Conservation (phyloP, 2,329 filamentous ascomycete genomes). For the Epichloe sylvatica region DNA sequence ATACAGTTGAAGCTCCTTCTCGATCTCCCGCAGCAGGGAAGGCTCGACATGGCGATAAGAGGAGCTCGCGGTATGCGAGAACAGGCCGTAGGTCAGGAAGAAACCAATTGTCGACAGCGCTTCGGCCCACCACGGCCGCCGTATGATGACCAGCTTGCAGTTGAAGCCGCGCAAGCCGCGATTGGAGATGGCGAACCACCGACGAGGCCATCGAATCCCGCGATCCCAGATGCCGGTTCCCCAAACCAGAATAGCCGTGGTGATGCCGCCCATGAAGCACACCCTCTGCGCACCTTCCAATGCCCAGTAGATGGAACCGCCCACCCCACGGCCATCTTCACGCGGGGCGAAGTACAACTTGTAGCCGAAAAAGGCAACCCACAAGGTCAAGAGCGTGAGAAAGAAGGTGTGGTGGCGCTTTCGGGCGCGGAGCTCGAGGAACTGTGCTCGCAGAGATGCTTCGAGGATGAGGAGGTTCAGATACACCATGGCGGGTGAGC, state of each 20-base stretch:
- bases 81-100: constrained; percentile 61
- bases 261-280: constrained; percentile 77
- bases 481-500: constrained; percentile 89
- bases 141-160: constrained; percentile 84
- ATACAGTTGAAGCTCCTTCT: constrained; percentile 40
- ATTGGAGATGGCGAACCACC: constrained; percentile 83
- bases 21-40: constrained; percentile 42
- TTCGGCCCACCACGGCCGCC: constrained; percentile 71
- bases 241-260: constrained; percentile 80
- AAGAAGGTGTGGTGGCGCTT: constrained; percentile 90
- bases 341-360: constrained; percentile 89
- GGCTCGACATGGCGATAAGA: constrained; percentile 69
- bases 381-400: constrained; percentile 60
- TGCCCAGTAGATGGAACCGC: constrained; percentile 92
- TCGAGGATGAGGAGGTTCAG: constrained; percentile 96
- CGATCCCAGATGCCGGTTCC: constrained; percentile 93
- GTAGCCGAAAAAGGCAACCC: constrained; percentile 78
- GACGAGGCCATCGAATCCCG: constrained; percentile 82
- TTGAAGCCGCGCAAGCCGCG: constrained; percentile 85
- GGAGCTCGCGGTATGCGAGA: constrained; percentile 53
- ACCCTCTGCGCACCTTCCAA: constrained; percentile 83
- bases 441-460: constrained; percentile 82
- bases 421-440: constrained; percentile 75
- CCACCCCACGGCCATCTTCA: constrained; percentile 81
- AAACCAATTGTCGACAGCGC: constrained; percentile 58